A percentile compares a stretch with the other conserved stretches of the same genome.
phyloP scores from a whole-genome alignment of 2,329 filamentous ascomycete genomes.

The Colletotrichum karsti region DNA sequence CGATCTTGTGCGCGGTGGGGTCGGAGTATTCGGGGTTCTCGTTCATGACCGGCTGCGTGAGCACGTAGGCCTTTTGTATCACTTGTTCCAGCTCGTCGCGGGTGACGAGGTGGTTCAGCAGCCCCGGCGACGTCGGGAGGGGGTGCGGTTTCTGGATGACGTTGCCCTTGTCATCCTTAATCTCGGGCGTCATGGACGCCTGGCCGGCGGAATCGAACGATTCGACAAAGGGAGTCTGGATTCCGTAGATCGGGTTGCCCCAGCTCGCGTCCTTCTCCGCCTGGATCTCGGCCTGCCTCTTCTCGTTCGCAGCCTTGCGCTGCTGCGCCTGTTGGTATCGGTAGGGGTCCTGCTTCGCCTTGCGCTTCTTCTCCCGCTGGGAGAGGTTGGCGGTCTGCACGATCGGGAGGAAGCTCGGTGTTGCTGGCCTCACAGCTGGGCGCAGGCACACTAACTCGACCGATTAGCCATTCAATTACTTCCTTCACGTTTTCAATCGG shows the following conservation, averaged over 20 bases:
- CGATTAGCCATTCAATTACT: constrained; percentile 33
- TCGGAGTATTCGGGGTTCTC: constrained; percentile 46
- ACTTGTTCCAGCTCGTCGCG: constrained; percentile 73
- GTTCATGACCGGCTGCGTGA: constrained; percentile 66
- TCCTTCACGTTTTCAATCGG: neutral
- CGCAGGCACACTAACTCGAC: constrained; percentile 65
- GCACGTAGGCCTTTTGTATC: constrained; percentile 71
- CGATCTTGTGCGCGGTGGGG: constrained; percentile 44
- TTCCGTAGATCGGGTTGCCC: constrained; percentile 83
- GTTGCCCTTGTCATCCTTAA: constrained; percentile 51
- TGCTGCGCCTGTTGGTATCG: constrained; percentile 82
- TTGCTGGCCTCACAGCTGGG: constrained; percentile 53
- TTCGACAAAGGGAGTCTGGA: constrained; percentile 82
- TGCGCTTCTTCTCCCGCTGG: constrained; percentile 69
- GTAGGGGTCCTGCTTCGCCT: constrained; percentile 82
- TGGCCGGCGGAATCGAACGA: constrained; percentile 77
- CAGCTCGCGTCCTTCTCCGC: constrained; percentile 69
- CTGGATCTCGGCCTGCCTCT: constrained; percentile 75
- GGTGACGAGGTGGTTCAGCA: constrained; percentile 82
- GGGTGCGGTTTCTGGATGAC: constrained; percentile 45
- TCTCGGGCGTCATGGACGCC: constrained; percentile 42
- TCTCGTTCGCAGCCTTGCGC: constrained; percentile 83
- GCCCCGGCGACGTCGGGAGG: constrained; percentile 55
- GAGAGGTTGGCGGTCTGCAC: constrained; percentile 72
- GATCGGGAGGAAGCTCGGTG: constrained; percentile 64